Base-by-base conservation (phyloP, 2,329 filamentous ascomycete species). In the Paraphaeosphaeria sporulosa region DNA sequence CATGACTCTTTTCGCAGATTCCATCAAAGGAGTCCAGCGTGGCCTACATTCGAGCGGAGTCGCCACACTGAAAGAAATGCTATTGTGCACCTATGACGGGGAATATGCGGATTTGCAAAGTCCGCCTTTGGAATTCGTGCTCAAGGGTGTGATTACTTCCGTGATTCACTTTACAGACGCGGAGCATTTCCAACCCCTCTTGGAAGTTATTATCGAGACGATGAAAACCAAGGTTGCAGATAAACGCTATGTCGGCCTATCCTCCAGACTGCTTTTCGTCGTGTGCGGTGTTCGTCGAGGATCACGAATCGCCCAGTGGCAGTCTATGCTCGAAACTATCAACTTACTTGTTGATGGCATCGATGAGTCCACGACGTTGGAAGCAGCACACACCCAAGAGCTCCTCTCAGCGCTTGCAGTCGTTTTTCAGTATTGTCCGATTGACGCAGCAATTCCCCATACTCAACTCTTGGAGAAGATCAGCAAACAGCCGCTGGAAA, bases 1-100 rank as follows among this genome's bases (percentile, higher is more conserved):
- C 48, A 97, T 97, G 92, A 91, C 88, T 19, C 89, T 98, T 83
- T 92, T 97, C 71, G 89, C 93, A 4, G 94, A 98, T 77, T 89
- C 94, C 9, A 85, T 89, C 55, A 87, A 87, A 67, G 87, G 87
- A 27, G 79, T 89, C 32, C 86, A 89, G 63, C 76, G 81, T 52
- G 83, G 82, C 0, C 73, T 89, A 8, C 85, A 89, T 71, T 86
- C 86, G 2, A 85, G 85, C 65, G 87, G 84, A 34, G 70, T 79
- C 2, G 80, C 83, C 10, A 81, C 89, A 21, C 68, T 89, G 25
- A 76, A 79, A 48, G 85, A 84, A 62, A 68, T 89, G 9, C 62
- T 89, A 17, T 43, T 58, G 15, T 70, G 76, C 43, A 70, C 70
- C 0, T 73, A 69, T 57, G 62, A 65, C 47, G 59, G 64, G 7